Evolutionary conservation across 2,329 filamentous ascomycete genomes (phyloP).

Genomic region (Nakataea oryzae): DNA sequence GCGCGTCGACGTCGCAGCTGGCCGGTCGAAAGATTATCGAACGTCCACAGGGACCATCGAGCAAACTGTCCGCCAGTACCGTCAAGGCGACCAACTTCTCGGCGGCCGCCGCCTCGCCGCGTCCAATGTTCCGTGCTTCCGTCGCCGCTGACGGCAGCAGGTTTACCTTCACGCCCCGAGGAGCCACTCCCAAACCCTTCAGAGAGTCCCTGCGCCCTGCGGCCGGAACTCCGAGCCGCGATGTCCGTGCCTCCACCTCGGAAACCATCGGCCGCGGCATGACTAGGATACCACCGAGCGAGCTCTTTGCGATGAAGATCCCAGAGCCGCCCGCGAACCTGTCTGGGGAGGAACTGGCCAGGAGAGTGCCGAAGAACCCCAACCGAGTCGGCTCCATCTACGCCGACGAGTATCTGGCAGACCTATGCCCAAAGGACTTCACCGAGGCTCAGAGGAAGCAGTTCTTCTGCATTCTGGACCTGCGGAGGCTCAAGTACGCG

Average conservation of each 20-base stretch:
- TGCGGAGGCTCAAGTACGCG: slow-evolving; percentile 50
- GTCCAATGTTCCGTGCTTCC: slow-evolving; percentile 21
- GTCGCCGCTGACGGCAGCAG: slow-evolving; percentile 15
- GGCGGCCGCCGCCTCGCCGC: slow-evolving; percentile 16
- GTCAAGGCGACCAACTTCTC: slow-evolving; percentile 17
- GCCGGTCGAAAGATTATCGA: slow-evolving; percentile 23
- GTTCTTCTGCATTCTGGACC: slow-evolving; percentile 53
- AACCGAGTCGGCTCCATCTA: slow-evolving; percentile 44
- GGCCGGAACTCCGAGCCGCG: slow-evolving; percentile 30
- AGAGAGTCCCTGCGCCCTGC: slow-evolving; percentile 35
- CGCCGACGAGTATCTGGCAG: slow-evolving; percentile 46
- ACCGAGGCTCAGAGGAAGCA: slow-evolving; percentile 50
- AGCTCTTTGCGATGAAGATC: slow-evolving; percentile 49
- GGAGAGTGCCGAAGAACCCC: slow-evolving; percentile 41
- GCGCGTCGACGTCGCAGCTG: slow-evolving; percentile 20
- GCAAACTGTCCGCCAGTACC: slow-evolving; percentile 13
- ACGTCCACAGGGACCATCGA: slow-evolving; percentile 20
- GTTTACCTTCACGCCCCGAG: slow-evolving; percentile 31
- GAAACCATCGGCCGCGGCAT: slow-evolving; percentile 39
- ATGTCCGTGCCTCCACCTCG: slow-evolving; percentile 30
- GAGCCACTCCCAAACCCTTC: slow-evolving; percentile 29
- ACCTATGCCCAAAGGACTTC: slow-evolving; percentile 46
- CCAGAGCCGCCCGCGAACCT: slow-evolving; percentile 44
- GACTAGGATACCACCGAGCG: slow-evolving; percentile 35
- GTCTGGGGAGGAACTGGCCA: slow-evolving; percentile 42